A percentile compares a stretch with the other conserved stretches of the same genome.
phyloP scores from a whole-genome alignment of 352 stramenopile species.

The Phytophthora parvispora region DNA sequence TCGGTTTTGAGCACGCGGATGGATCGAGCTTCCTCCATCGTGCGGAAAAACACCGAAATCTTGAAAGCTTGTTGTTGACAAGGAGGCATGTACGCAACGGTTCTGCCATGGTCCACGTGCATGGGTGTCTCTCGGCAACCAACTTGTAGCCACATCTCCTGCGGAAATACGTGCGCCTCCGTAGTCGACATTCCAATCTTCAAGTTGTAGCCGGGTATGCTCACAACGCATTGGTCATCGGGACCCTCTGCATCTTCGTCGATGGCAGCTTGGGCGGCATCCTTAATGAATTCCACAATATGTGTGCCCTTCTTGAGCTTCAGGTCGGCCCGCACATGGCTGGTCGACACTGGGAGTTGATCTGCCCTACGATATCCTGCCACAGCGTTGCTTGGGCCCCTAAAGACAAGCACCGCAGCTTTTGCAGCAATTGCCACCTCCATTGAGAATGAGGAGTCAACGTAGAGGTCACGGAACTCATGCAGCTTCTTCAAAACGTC shows the following conservation, averaged over 20 bases:
- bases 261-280: background rate
- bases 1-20: background rate
- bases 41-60: background rate
- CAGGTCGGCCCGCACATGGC: too few relatives aligned
- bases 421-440: background rate
- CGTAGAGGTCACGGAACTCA: background rate
- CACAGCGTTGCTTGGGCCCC: background rate
- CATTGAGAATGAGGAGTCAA: too few relatives aligned
- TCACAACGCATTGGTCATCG: background rate
- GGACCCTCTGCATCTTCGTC: background rate
- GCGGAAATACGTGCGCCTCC: background rate
- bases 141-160: background rate
- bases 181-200: background rate
- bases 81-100: background rate
- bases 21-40: background rate
- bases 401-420: background rate
- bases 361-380: background rate
- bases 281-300: background rate
- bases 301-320: background rate
- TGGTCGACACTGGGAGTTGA: background rate
- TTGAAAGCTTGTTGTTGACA: background rate
- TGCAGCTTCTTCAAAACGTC: background rate
- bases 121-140: background rate
- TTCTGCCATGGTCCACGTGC: background rate
- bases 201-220: background rate